Percentiles rank a stretch among this genome's conserved stretches.
phyloP scores from a whole-genome alignment of 768 basidiomycete genomes.

The Tephrocybe sp. region DNA sequence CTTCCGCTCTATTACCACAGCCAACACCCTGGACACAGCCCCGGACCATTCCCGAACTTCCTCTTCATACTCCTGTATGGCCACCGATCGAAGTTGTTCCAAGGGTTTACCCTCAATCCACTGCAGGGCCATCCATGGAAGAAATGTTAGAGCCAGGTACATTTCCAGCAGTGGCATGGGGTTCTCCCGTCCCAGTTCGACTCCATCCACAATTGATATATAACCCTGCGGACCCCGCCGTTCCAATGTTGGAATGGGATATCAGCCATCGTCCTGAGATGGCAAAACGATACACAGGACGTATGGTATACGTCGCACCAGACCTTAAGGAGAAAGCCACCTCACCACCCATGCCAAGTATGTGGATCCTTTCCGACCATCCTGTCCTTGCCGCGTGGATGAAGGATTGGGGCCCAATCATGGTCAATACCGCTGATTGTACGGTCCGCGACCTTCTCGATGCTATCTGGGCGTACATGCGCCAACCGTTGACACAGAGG shows the following conservation, averaged over 20 bases:
- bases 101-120: background rate
- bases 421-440: conserved; percentile 33
- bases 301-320: conserved; percentile 25
- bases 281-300: conserved; percentile 31
- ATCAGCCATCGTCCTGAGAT: conserved; percentile 35
- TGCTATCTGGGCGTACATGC: conserved; percentile 49
- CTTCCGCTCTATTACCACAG: background rate
- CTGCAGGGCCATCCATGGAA: background rate
- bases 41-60: background rate
- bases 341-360: conserved; percentile 25
- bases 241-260: conserved; percentile 42
- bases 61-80: conserved; percentile 10
- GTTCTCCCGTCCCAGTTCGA: conserved; percentile 20
- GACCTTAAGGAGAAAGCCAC: conserved; percentile 32
- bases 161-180: conserved; percentile 18
- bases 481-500: conserved; percentile 33
- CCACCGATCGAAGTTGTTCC: conserved; percentile 9
- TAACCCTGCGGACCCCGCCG: conserved; percentile 35
- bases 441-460: conserved; percentile 46
- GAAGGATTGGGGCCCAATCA: conserved; percentile 49
- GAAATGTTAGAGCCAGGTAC: conserved; percentile 22
- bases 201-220: conserved; percentile 32
- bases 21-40: conserved; percentile 9
- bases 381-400: conserved; percentile 39
- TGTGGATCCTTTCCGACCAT: conserved; percentile 39